phyloP scores from a whole-genome alignment of 352 stramenopile species.

The Globisporangium heterothallicum region DNA sequence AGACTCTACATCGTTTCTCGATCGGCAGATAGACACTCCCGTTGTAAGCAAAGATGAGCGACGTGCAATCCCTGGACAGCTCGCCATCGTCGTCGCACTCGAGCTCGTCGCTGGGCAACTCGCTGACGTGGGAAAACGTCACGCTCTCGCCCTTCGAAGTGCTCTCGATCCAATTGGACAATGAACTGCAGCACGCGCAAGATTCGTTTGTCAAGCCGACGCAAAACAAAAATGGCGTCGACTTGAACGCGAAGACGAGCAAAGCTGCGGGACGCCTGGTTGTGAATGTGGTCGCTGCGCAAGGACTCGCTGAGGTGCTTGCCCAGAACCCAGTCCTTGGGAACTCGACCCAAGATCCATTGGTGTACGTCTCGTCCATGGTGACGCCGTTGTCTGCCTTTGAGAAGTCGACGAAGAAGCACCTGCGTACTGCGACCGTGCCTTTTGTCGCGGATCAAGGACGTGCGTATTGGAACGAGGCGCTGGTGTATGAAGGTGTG shows the following conservation, averaged over 20 bases:
- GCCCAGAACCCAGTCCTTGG: conserved; percentile 27
- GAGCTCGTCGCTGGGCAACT: conserved; percentile 45
- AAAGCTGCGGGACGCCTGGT: conserved; percentile 50
- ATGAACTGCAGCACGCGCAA: conserved; percentile 54
- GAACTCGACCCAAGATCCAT: conserved; percentile 13
- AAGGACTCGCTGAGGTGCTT: conserved; percentile 29
- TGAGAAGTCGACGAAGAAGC: conserved; percentile 68
- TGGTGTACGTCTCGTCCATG: conserved; percentile 55
- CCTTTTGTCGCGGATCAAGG: conserved; percentile 14
- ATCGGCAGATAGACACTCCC: not conserved
- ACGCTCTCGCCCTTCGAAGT: conserved; percentile 65
- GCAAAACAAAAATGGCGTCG: conserved; percentile 78
- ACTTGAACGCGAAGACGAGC: conserved; percentile 43
- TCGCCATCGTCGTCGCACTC: conserved; percentile 27
- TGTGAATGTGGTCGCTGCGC: conserved; percentile 44
- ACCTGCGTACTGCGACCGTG: conserved; percentile 37
- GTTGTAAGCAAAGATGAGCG: conserved; percentile 25
- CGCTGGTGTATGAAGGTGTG: conserved; percentile 51
- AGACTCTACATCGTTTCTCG: too few species aligned
- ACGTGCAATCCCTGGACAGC: conserved; percentile 37
- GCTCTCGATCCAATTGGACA: conserved; percentile 64
- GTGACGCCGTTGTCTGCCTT: conserved; percentile 54
- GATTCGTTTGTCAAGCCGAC: conserved; percentile 27
- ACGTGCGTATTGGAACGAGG: conserved; percentile 40
- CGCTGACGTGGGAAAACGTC: conserved; percentile 76